These are phyloP conservation scores for Sideroxylon spinosum DNA, from an alignment of 179 eudicot genomes.

Conservation along the genomic window DNA sequence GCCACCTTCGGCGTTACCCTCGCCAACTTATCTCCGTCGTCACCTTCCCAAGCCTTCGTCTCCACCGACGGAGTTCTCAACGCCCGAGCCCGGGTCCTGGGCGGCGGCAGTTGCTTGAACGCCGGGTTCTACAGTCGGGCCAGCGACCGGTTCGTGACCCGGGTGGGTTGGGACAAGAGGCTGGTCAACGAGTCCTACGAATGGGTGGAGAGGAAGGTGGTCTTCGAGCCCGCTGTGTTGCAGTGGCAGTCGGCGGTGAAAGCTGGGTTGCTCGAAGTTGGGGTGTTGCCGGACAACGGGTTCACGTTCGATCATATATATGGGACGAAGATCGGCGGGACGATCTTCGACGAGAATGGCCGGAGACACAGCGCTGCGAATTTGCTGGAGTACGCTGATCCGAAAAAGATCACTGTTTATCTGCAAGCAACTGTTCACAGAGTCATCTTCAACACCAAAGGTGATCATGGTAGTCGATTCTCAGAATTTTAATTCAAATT, in stretches of 20 bases:
- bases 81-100: conserved; percentile 63
- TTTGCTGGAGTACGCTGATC: conserved; percentile 69
- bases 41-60: conserved; percentile 64
- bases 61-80: conserved; percentile 82
- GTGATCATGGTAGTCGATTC: conserved; percentile 18
- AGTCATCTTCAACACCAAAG: conserved; percentile 40
- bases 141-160: conserved; percentile 24
- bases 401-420: conserved; percentile 39
- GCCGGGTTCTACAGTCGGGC: conserved; percentile 81
- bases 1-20: conserved; percentile 31
- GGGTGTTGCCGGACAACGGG: conserved; percentile 62
- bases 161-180: conserved; percentile 44
- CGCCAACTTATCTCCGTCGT: conserved; percentile 39
- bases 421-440: conserved; percentile 59
- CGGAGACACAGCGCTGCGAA: conserved; percentile 77
- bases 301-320: conserved; percentile 62
- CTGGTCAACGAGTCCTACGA: conserved; percentile 59
- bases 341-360: conserved; percentile 61
- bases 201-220: conserved; percentile 80
- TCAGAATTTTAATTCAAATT: no score
- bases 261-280: conserved; percentile 63
- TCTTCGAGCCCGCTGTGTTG: conserved; percentile 48
- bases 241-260: conserved; percentile 76
- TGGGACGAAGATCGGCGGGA: conserved; percentile 84
- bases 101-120: conserved; percentile 67